These are phyloP conservation scores for Sisymbrium altissimum DNA, from an alignment of 345 rosid genomes.

Conservation along the genomic window DNA sequence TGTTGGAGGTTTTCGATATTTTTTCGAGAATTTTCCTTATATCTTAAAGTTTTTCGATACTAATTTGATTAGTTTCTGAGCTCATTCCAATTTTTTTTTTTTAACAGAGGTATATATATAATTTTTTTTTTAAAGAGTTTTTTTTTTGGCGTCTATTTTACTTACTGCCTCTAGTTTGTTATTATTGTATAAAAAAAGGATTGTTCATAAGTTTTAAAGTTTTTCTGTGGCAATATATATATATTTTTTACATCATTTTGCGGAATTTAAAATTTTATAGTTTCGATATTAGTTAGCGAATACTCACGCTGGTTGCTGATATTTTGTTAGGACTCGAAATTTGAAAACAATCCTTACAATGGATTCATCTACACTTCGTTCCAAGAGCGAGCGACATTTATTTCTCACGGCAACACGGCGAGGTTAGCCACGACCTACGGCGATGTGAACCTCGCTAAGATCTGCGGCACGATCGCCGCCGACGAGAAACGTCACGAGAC, in stretches of 20 bases:
- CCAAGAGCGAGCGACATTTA: constrained; percentile 62
- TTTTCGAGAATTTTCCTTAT: too few relatives aligned
- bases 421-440: constrained; percentile 38
- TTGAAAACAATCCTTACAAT: constrained; percentile 51
- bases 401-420: constrained; percentile 61
- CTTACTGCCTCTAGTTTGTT: too few relatives aligned
- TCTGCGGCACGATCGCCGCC: constrained; percentile 53
- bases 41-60: too few relatives aligned
- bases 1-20: too few relatives aligned
- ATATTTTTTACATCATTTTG: background rate
- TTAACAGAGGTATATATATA: too few relatives aligned
- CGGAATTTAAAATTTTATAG: background rate
- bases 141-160: too few relatives aligned
- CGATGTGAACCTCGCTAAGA: constrained; percentile 44
- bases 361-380: constrained; percentile 66
- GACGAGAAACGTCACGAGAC: constrained; percentile 63
- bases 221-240: too few relatives aligned
- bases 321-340: constrained; percentile 42
- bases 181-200: too few relatives aligned
- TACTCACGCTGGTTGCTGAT: background rate
- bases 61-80: too few relatives aligned
- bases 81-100: too few relatives aligned
- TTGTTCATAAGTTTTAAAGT: too few relatives aligned
- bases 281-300: background rate
- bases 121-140: too few relatives aligned